These are phyloP conservation scores for Phytophthora citricola DNA, from an alignment of 352 stramenopile species.

Conservation along the genomic window DNA sequence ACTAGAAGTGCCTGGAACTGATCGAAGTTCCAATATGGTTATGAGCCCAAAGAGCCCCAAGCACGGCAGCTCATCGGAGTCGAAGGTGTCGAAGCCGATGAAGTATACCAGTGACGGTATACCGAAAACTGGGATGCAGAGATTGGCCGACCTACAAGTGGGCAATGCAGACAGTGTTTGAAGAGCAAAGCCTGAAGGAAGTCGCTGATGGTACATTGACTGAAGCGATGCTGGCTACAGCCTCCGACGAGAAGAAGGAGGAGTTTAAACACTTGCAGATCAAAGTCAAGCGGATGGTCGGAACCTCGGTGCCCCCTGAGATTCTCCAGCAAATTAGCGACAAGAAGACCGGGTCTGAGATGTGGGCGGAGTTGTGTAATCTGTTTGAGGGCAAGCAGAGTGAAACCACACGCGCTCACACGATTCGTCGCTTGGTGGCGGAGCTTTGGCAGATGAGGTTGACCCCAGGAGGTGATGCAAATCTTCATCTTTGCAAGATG, in stretches of 20 bases:
- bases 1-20: not conserved
- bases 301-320: not conserved
- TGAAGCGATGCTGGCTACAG: too few relatives aligned
- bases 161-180: not conserved
- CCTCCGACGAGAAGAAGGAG: not conserved
- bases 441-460: too few relatives aligned
- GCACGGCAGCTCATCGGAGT: too few relatives aligned
- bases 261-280: not conserved
- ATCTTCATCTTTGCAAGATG: too few relatives aligned
- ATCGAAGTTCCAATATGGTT: too few relatives aligned
- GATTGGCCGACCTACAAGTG: constrained; percentile 4
- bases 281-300: not conserved
- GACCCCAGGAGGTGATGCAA: too few relatives aligned
- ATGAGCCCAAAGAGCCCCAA: too few relatives aligned
- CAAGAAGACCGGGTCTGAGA: not conserved
- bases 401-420: too few relatives aligned
- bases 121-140: constrained; percentile 1
- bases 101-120: not conserved
- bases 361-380: not conserved
- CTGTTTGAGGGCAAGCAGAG: not conserved
- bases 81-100: not conserved
- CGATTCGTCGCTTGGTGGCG: too few relatives aligned
- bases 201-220: not conserved
- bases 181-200: not conserved
- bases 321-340: not conserved